These are phyloP conservation scores for Inonotus obliquus DNA, from an alignment of 1,284 basidiomycete species.

Conservation along the genomic window DNA sequence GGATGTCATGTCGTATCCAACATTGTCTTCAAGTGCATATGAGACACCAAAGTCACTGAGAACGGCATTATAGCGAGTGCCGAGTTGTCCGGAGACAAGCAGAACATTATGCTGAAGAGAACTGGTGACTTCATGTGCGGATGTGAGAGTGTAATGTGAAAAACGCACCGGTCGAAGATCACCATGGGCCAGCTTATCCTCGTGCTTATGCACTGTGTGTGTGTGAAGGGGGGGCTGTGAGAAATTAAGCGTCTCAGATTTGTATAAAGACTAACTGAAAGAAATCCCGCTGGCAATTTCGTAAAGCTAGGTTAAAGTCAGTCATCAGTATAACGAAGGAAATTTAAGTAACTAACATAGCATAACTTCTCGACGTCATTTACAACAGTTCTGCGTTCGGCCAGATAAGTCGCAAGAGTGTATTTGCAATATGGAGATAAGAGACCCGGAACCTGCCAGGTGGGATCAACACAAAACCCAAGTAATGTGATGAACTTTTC, in stretches of 20 bases:
- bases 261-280: neutral
- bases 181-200: neutral
- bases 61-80: neutral
- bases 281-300: neutral
- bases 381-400: neutral
- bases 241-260: neutral
- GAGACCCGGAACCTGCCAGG: neutral
- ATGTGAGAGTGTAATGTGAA: no score
- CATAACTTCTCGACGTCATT: neutral
- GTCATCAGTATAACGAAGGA: neutral
- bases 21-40: neutral
- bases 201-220: neutral
- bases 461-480: slow-evolving; percentile 1
- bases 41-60: neutral
- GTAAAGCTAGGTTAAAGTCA: neutral
- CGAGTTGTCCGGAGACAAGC: neutral
- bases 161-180: neutral
- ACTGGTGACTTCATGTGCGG: neutral
- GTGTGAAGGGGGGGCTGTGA: neutral
- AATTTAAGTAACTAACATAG: neutral
- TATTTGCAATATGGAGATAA: neutral
- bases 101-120: neutral
- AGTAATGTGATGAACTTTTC: slow-evolving; percentile 4
- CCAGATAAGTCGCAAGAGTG: neutral
- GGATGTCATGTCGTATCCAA: neutral